phyloP scores from a whole-genome alignment of 805 yeast genomes.

The Zygosaccharomyces siamensis region DNA sequence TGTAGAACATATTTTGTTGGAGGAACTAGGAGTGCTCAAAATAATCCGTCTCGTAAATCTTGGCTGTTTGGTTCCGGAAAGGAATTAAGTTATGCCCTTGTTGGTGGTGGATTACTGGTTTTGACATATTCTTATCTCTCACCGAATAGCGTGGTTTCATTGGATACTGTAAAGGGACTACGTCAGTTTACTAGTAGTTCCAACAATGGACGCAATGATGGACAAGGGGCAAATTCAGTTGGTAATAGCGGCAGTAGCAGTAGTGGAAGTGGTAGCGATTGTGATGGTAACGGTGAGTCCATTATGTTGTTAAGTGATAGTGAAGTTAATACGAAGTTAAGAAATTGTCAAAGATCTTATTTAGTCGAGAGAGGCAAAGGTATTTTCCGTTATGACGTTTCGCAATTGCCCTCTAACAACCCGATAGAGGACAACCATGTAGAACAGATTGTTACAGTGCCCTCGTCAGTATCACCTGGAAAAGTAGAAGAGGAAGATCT shows the following conservation, averaged over 20 bases:
- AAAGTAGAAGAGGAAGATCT: slow-evolving; percentile 53
- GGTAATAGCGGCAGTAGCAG: neutral
- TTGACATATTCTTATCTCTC: slow-evolving; percentile 19
- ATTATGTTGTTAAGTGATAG: slow-evolving; percentile 56
- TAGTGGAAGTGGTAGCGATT: neutral
- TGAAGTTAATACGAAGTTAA: slow-evolving; percentile 63
- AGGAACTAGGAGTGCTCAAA: neutral
- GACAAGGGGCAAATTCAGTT: neutral
- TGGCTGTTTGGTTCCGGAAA: slow-evolving; percentile 8
- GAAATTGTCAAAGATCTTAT: slow-evolving; percentile 75
- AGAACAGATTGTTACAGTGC: slow-evolving; percentile 72
- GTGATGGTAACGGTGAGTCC: slow-evolving; percentile 10
- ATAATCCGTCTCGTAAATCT: slow-evolving; percentile 3
- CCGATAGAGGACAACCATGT: slow-evolving; percentile 94
- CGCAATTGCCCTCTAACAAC: slow-evolving; percentile 84
- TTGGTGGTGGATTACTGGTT: slow-evolving; percentile 18
- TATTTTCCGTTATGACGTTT: slow-evolving; percentile 78
- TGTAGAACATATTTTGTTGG: slow-evolving; percentile 15
- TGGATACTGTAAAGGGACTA: slow-evolving; percentile 29
- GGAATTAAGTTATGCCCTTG: slow-evolving; percentile 13
- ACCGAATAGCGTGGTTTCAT: slow-evolving; percentile 17
- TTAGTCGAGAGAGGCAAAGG: slow-evolving; percentile 81
- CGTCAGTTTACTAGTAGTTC: slow-evolving; percentile 19
- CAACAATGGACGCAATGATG: neutral
- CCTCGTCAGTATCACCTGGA: slow-evolving; percentile 39